Evolutionary conservation across 148 eudicot genomes (phyloP).

Genomic region (Hydrangea macrophylla): DNA sequence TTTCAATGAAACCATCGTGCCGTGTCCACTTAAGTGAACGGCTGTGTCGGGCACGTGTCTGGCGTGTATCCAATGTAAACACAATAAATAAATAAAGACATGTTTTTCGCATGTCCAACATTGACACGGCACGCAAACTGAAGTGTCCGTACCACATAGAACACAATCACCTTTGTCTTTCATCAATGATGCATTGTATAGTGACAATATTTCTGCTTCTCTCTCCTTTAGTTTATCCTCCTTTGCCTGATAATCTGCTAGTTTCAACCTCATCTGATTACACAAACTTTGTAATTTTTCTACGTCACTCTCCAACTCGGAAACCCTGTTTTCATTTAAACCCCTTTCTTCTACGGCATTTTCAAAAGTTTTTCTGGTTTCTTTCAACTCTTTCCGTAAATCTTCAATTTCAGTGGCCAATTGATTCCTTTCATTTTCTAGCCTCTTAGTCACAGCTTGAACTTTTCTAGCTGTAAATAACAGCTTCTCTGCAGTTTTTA

Average conservation of each 20-base stretch:
- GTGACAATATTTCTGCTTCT: slow-evolving; percentile 54
- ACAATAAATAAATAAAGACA: too few species aligned
- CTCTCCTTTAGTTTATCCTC: slow-evolving; percentile 40
- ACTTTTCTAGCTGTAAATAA: slow-evolving; percentile 44
- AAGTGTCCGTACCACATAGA: too few species aligned
- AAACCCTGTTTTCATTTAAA: slow-evolving; percentile 34
- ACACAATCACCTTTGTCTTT: slow-evolving; percentile 54
- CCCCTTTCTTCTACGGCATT: slow-evolving; percentile 55
- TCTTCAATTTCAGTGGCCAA: slow-evolving; percentile 33
- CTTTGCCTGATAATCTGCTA: slow-evolving; percentile 47
- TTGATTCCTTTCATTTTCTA: slow-evolving; percentile 33
- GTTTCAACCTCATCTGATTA: slow-evolving; percentile 44
- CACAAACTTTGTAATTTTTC: slow-evolving; percentile 40
- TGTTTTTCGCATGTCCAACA: background rate
- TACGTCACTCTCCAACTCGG: slow-evolving; percentile 56
- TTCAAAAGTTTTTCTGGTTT: slow-evolving; percentile 34
- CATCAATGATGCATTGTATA: slow-evolving; percentile 28
- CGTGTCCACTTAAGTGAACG: too few species aligned
- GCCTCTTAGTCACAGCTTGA: slow-evolving; percentile 37
- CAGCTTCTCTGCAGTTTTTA: slow-evolving; percentile 36
- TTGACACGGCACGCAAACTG: too few species aligned
- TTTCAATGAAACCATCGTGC: too few species aligned
- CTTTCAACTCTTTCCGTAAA: slow-evolving; percentile 50
- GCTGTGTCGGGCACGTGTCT: too few species aligned
- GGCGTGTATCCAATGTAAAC: too few species aligned